Evolutionary conservation across 129 eudicot genomes (phyloP).

Genomic region (Flaveria robusta): DNA sequence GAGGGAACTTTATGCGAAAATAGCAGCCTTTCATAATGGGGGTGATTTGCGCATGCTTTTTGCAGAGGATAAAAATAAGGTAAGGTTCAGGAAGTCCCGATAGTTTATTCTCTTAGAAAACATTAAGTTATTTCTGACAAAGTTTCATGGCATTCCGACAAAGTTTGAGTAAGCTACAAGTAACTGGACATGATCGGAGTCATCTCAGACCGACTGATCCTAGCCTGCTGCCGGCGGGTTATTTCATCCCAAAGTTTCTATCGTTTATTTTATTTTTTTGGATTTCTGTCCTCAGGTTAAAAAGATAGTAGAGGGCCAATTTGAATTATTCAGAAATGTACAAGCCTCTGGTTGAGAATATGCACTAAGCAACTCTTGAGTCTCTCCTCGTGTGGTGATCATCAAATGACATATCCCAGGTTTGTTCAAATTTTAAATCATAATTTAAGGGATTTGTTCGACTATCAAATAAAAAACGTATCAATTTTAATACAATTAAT

Average conservation of each 20-base stretch:
- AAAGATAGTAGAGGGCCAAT: slow-evolving; percentile 86
- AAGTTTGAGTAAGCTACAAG: too few relatives aligned
- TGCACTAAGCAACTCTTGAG: slow-evolving; percentile 41
- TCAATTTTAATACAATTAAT: background rate
- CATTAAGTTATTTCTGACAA: background rate
- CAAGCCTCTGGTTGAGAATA: slow-evolving; percentile 65
- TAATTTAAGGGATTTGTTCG: background rate
- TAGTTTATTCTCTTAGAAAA: background rate
- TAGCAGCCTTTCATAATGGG: slow-evolving; percentile 84
- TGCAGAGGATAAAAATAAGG: slow-evolving; percentile 94
- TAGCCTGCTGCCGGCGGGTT: too few relatives aligned
- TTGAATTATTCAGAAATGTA: slow-evolving; percentile 67
- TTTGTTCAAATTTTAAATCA: slow-evolving; percentile 18
- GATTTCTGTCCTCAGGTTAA: slow-evolving; percentile 57
- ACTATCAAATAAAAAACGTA: background rate
- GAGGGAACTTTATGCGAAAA: slow-evolving; percentile 84
- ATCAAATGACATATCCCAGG: slow-evolving; percentile 68
- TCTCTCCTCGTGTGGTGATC: slow-evolving; percentile 49
- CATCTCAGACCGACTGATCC: too few relatives aligned
- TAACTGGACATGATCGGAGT: too few relatives aligned
- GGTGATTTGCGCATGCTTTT: slow-evolving; percentile 96
- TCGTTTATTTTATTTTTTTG: background rate
- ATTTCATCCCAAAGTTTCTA: too few relatives aligned
- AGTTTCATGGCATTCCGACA: too few relatives aligned
- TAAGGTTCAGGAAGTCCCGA: slow-evolving; percentile 27